These are phyloP conservation scores for Penicillium sp. DNA, from an alignment of 2,329 filamentous ascomycete species.

Conservation along the genomic window DNA sequence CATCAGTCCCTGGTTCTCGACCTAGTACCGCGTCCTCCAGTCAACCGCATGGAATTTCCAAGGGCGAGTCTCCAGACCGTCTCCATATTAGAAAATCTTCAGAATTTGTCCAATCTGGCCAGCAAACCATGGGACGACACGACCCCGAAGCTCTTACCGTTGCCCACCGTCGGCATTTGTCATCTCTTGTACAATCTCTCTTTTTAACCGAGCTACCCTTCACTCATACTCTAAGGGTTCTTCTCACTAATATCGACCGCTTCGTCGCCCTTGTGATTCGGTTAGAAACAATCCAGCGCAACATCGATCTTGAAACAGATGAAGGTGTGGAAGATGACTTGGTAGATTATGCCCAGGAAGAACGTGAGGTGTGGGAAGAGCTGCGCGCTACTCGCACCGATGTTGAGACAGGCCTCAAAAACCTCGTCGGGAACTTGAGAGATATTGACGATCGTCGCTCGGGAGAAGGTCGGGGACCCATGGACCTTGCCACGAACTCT, in stretches of 20 bases:
- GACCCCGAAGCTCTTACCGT: conserved; percentile 82
- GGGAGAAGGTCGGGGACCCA: conserved; percentile 35
- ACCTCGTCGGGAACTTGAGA: conserved; percentile 56
- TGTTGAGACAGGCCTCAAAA: conserved; percentile 67
- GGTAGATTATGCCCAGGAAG: conserved; percentile 69
- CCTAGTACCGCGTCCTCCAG: conserved; percentile 40
- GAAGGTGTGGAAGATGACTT: conserved; percentile 77
- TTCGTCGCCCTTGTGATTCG: conserved; percentile 74
- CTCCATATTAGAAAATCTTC: conserved; percentile 9
- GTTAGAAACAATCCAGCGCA: conserved; percentile 72
- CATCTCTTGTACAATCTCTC: conserved; percentile 55
- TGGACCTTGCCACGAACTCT: conserved; percentile 31
- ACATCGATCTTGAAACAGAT: conserved; percentile 77
- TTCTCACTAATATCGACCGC: conserved; percentile 65
- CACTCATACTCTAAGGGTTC: conserved; percentile 38
- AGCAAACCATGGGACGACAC: conserved; percentile 48
- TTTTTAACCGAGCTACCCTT: conserved; percentile 46
- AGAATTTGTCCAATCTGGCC: conserved; percentile 17
- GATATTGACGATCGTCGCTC: conserved; percentile 60
- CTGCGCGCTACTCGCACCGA: conserved; percentile 63
- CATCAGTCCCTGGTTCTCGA: conserved; percentile 34
- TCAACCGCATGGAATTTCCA: conserved; percentile 17
- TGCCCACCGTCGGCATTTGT: conserved; percentile 75
- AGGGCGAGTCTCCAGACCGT: conserved; percentile 5
- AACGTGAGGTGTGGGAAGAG: conserved; percentile 64